Evolutionary conservation across 2,329 filamentous ascomycete species (phyloP).

Genomic region (Onygenales sp.): DNA sequence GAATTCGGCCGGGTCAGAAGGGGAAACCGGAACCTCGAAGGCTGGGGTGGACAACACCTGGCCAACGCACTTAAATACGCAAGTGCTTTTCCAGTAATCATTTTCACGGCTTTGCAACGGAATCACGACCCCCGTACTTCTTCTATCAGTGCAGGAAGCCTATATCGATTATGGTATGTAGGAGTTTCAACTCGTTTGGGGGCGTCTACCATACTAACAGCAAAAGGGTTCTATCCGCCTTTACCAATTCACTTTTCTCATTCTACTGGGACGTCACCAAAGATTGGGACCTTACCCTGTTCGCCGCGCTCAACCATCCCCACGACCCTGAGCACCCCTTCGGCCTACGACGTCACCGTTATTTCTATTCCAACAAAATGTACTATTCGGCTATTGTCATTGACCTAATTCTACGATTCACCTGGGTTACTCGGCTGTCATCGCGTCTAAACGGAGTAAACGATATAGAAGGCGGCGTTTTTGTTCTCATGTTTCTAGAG

Average conservation of each 20-base stretch:
- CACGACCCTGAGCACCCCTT: constrained; percentile 59
- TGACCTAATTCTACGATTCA: constrained; percentile 75
- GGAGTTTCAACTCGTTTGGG: not conserved
- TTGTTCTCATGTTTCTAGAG: constrained; percentile 77
- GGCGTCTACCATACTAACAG: not conserved
- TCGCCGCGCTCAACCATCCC: constrained; percentile 51
- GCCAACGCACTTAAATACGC: constrained; percentile 93
- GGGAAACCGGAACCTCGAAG: constrained; percentile 35
- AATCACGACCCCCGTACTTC: constrained; percentile 45
- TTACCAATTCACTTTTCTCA: constrained; percentile 83
- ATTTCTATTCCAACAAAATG: constrained; percentile 60
- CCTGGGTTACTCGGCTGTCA: constrained; percentile 83
- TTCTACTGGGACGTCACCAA: constrained; percentile 98
- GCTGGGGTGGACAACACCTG: constrained; percentile 77
- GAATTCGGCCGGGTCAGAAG: constrained; percentile 67
- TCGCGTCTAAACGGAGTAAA: constrained; percentile 73
- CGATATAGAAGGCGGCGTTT: constrained; percentile 82
- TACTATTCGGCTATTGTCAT: constrained; percentile 76
- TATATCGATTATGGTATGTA: constrained; percentile 47
- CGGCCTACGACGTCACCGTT: constrained; percentile 64
- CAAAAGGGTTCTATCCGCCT: constrained; percentile 59
- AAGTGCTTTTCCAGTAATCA: constrained; percentile 86
- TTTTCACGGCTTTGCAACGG: constrained; percentile 66
- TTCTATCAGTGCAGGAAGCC: constrained; percentile 44
- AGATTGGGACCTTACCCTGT: constrained; percentile 90